phyloP scores from a whole-genome alignment of 106 monocot species.

The Dendrobium catenatum region DNA sequence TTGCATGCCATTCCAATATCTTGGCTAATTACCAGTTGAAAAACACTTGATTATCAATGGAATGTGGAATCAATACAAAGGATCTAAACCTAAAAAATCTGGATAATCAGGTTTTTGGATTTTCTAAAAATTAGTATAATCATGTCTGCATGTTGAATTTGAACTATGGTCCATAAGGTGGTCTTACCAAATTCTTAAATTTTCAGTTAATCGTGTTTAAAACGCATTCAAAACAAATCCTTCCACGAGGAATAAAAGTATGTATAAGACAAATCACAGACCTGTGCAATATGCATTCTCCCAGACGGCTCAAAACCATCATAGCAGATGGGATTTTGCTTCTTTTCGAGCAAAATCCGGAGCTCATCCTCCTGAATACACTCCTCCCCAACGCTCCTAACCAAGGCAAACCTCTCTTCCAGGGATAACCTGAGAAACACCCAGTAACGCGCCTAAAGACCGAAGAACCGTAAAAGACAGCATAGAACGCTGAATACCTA shows the following conservation, averaged over 20 bases:
- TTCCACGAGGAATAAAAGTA: neutral
- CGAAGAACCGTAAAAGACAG: neutral
- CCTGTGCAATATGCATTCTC: constrained; percentile 97
- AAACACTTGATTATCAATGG: neutral
- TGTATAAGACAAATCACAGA: neutral
- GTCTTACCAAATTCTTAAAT: neutral
- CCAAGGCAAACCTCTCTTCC: constrained; percentile 62
- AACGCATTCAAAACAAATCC: neutral
- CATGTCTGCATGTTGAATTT: neutral
- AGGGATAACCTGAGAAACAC: constrained; percentile 18
- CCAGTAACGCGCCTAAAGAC: neutral
- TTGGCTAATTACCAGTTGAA: neutral
- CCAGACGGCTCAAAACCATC: constrained; percentile 98
- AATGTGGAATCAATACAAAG: neutral
- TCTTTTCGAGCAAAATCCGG: constrained; percentile 65
- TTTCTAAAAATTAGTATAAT: neutral
- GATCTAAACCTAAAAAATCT: neutral
- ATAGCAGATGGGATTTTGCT: constrained; percentile 68
- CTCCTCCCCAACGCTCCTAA: constrained; percentile 86
- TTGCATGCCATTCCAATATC: neutral
- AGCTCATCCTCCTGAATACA: constrained; percentile 87
- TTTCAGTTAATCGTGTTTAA: neutral
- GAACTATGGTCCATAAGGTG: neutral
- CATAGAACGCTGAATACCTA: neutral
- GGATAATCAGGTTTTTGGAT: neutral